Base-by-base conservation (phyloP, 441 rosid species). In the Pelargonium myrrhifolium region DNA sequence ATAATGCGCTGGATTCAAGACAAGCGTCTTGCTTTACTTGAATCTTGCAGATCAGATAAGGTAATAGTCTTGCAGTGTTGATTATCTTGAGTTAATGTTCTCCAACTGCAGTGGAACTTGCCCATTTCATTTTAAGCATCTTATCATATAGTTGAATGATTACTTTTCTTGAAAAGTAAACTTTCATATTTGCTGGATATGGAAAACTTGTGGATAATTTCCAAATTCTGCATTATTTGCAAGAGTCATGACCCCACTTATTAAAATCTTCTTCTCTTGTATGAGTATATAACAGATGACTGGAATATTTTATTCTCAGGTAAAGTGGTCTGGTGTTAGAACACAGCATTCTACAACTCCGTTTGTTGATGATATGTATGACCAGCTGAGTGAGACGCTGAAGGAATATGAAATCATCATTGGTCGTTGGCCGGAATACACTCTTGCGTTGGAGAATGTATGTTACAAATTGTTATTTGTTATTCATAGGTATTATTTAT, bases 1-100 rank as follows among this genome's bases (percentile, higher is more conserved):
- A 89, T 93, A 73, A 84, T 90, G 90, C 74, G 89, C 20, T 93
- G 98, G 98, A 93, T 93, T 84, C 93, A 93, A 84, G 99, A 93
- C 72, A 89, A 79, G 74, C 99, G 95, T 61, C 85, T 84, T 67
- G 80, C 93, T 68, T 81, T 93, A 74, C 96, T 91, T 0, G 97
- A 90, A 74, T 83, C 93, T 12, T 93, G 95, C 73, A 93, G 87
- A 83, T 79, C 91, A 73, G 99, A 93, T 76, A 93, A 93, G 96
- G 99, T 88, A 81, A n/a, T 67, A 56, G 22, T 66, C 70, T 62
- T 40, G 12, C 61, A 56, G 2, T 26, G 3, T 12, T 55, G 31
- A 18, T 31, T 39, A 1, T 53, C 59, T 15, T 53, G 39, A 35
- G 39, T 35, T 35, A 0, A 35, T 35, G 39, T 5, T 35, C 39